Percentiles rank a stretch among this genome's conserved stretches.
Conservation (phyloP, 352 stramenopile species). For the Phytophthora europaea region DNA sequence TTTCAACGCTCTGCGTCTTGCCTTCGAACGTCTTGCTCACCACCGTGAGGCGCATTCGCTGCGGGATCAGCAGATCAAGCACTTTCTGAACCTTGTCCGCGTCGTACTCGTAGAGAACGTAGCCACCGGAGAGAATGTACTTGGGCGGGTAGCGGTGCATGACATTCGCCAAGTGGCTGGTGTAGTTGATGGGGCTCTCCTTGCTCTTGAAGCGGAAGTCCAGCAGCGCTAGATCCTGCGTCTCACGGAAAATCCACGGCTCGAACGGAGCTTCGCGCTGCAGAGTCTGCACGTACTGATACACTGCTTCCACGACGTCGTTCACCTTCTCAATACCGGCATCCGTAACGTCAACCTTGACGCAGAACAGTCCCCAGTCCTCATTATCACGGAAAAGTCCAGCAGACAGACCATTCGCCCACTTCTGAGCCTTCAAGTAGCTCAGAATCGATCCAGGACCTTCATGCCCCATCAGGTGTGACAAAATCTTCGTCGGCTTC, state of each 20-base stretch:
- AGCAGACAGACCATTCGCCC: slow-evolving; percentile 74
- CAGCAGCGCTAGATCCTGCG: slow-evolving; percentile 61
- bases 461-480: slow-evolving; percentile 96
- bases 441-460: slow-evolving; percentile 93
- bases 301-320: slow-evolving; percentile 72
- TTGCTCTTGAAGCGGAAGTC: slow-evolving; percentile 87
- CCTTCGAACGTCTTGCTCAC: slow-evolving; percentile 78
- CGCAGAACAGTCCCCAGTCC: slow-evolving; percentile 73
- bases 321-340: slow-evolving; percentile 66
- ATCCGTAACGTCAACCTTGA: slow-evolving; percentile 81
- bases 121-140: slow-evolving; percentile 70
- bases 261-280: slow-evolving; percentile 50
- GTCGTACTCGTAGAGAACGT: slow-evolving; percentile 79
- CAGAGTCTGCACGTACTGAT: slow-evolving; percentile 75
- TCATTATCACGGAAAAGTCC: slow-evolving; percentile 77
- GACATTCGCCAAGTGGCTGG: slow-evolving; percentile 66
- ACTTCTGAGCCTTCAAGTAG: slow-evolving; percentile 89
- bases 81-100: slow-evolving; percentile 59
- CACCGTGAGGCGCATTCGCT: slow-evolving; percentile 69
- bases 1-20: slow-evolving; percentile 57
- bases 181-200: slow-evolving; percentile 77
- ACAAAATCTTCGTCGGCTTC: slow-evolving; percentile 90
- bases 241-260: slow-evolving; percentile 79
- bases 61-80: slow-evolving; percentile 56
- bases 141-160: slow-evolving; percentile 78